Conservation (phyloP, 129 eudicot species). For the Flaveria sonorensis region DNA sequence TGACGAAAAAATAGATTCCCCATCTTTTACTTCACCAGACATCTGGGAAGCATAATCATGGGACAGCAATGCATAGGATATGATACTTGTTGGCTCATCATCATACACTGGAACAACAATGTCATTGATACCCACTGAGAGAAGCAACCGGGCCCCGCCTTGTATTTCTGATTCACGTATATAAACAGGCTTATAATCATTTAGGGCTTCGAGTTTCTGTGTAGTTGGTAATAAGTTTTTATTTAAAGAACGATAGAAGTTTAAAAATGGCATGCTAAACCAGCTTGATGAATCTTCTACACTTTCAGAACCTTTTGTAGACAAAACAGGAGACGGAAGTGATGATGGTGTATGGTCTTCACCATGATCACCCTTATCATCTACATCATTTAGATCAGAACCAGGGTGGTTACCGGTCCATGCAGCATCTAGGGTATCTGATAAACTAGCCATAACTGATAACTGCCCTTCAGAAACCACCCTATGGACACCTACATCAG, state of each 20-base stretch:
- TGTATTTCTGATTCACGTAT: conserved; percentile 65
- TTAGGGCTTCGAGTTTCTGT: conserved; percentile 60
- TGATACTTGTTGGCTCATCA: conserved; percentile 96
- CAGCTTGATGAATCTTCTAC: conserved; percentile 69
- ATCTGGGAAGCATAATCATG: conserved; percentile 63
- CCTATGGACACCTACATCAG: conserved; percentile 41
- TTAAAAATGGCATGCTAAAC: conserved; percentile 81
- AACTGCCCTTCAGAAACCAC: conserved; percentile 62
- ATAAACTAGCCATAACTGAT: conserved; percentile 51
- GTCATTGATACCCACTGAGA: conserved; percentile 67
- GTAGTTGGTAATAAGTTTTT: conserved; percentile 54
- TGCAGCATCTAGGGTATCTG: conserved; percentile 92
- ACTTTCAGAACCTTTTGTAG: conserved; percentile 54
- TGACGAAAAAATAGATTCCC: conserved; percentile 47
- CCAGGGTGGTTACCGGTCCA: conserved; percentile 85
- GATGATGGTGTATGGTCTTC: conserved; percentile 41
- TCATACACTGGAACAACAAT: conserved; percentile 86
- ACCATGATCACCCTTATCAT: conserved; percentile 45
- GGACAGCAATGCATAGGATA: conserved; percentile 70
- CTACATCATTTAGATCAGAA: conserved; percentile 43
- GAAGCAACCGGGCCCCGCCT: conserved; percentile 69
- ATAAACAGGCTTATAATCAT: conserved; percentile 71
- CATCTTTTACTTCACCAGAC: conserved; percentile 68
- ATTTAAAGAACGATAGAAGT: conserved; percentile 66
- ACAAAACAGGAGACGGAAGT: conserved; percentile 47